A percentile compares a stretch with the other conserved stretches of the same genome.
These are phyloP conservation scores for Hymenoscyphus linearis DNA, from an alignment of 2,329 filamentous ascomycete species.

Conservation along the genomic window DNA sequence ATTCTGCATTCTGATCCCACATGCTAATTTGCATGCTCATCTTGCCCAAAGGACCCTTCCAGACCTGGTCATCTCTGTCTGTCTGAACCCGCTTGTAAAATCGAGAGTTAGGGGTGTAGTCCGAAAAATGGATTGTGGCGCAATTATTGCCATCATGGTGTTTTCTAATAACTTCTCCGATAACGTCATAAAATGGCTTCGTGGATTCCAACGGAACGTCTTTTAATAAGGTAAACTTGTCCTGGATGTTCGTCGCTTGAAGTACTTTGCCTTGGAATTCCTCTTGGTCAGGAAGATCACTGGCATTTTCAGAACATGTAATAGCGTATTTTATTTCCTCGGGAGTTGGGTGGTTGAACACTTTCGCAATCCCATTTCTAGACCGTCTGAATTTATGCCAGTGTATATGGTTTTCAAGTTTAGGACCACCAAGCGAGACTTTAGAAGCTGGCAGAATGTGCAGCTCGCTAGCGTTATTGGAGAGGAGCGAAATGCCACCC, in stretches of 20 bases:
- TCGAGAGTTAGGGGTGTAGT: slow-evolving; percentile 68
- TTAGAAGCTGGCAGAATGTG: slow-evolving; percentile 38
- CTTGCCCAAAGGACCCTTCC: slow-evolving; percentile 71
- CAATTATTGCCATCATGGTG: slow-evolving; percentile 42
- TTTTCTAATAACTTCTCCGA: slow-evolving; percentile 64
- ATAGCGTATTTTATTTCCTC: slow-evolving; percentile 40
- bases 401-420: not conserved
- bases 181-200: slow-evolving; percentile 58
- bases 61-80: slow-evolving; percentile 50
- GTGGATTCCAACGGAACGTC: slow-evolving; percentile 43
- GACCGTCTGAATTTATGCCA: slow-evolving; percentile 19
- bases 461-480: slow-evolving; percentile 39
- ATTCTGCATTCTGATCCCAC: slow-evolving; percentile 61
- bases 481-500: slow-evolving; percentile 39
- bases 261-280: slow-evolving; percentile 39
- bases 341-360: slow-evolving; percentile 10
- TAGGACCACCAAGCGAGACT: slow-evolving; percentile 32
- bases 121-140: slow-evolving; percentile 67
- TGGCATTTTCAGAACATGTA: slow-evolving; percentile 40
- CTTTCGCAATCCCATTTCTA: not conserved
- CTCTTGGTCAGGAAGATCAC: slow-evolving; percentile 38
- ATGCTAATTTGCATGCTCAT: slow-evolving; percentile 66
- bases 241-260: slow-evolving; percentile 39
- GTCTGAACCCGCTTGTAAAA: slow-evolving; percentile 46
- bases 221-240: slow-evolving; percentile 61